Base-by-base conservation (phyloP, 169 alveolate species). In the Cryptosporidium meleagridis region DNA sequence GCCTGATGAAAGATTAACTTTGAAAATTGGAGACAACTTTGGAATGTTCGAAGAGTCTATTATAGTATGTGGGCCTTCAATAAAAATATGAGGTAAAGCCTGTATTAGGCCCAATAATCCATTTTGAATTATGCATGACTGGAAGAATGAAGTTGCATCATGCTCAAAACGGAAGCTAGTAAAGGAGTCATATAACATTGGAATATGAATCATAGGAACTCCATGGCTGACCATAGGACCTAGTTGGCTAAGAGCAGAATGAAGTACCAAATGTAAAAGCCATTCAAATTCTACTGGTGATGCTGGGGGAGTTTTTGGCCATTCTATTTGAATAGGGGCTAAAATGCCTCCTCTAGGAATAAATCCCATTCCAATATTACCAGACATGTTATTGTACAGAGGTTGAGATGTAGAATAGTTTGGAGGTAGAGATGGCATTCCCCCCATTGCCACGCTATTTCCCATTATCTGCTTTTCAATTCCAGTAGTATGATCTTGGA, bases 301-400 rank as follows among this genome's bases (percentile, higher is more conserved):
- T 3, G 89, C 37, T 23, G 89, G 89, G 33, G 89, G 89, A 51
- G 89, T 62, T 62, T 80, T 59, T 10, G 89, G 89, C 89, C 89
- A 80, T 26, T 73, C 86, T n/a, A 73, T 73, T 53, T 37, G 71
- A 52, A 71, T 23, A 23, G 61, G 61, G 14, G 61, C 37, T 5
- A 9, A 53, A n/a, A 53, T 29, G 12, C 62, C 41, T 55, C 86
- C 86, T 33, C 86, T 59, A 3, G 69, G 33, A 51, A 73, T 16
- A 65, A 65, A 65, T 65, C 72, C 72, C 72, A 65, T 65, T 65
- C 72, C 72, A 5, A 65, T 29, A n/a, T n/a, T 37, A 31, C 51
- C 31, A 18, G 53, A n/a, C 72, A 65, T 65, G 4, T 37, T 31
- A 6, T 33, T 65, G n/a, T 31, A 65, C 6, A 31, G 1, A 37